phyloP scores from a whole-genome alignment of 352 stramenopile genomes.

The Phytophthora sp. region DNA sequence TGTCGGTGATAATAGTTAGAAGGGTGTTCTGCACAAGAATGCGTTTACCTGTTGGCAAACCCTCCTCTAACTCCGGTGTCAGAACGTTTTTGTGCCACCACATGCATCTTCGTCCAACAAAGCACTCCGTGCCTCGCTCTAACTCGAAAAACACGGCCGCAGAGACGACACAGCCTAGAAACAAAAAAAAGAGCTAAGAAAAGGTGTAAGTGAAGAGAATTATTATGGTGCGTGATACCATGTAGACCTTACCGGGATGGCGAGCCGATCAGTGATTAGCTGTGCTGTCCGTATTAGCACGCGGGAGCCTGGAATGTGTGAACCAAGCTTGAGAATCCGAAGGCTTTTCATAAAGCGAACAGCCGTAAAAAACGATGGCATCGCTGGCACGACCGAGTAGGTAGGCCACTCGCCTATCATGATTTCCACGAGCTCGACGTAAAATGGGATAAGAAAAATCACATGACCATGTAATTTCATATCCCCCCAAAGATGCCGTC shows the following conservation, averaged over 20 bases:
- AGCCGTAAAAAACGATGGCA: conserved; percentile 48
- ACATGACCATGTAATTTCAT: conserved; percentile 23
- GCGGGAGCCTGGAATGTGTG: conserved; percentile 44
- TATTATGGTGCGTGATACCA: background rate
- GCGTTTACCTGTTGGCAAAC: conserved; percentile 38
- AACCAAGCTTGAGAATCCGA: conserved; percentile 53
- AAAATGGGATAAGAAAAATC: conserved; percentile 45
- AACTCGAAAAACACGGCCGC: conserved; percentile 56
- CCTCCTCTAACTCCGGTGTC: conserved; percentile 33
- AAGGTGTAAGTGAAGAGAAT: background rate
- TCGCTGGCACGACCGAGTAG: conserved; percentile 44
- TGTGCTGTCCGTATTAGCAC: conserved; percentile 44
- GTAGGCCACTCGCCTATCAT: conserved; percentile 27
- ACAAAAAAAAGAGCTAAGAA: conserved; percentile 58
- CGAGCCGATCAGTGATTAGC: conserved; percentile 35
- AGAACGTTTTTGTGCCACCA: conserved; percentile 54
- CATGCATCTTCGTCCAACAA: conserved; percentile 32
- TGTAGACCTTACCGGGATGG: conserved; percentile 43
- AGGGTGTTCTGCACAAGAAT: conserved; percentile 48
- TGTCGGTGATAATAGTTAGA: conserved; percentile 41
- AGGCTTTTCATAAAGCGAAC: conserved; percentile 52
- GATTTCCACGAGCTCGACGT: conserved; percentile 33
- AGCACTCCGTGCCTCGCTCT: conserved; percentile 52
- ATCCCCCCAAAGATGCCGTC: conserved; percentile 36
- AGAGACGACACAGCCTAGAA: conserved; percentile 44